Evolutionary conservation across 495 filamentous ascomycete species (phyloP).

Genomic region (Hypoxylon lenormandii): DNA sequence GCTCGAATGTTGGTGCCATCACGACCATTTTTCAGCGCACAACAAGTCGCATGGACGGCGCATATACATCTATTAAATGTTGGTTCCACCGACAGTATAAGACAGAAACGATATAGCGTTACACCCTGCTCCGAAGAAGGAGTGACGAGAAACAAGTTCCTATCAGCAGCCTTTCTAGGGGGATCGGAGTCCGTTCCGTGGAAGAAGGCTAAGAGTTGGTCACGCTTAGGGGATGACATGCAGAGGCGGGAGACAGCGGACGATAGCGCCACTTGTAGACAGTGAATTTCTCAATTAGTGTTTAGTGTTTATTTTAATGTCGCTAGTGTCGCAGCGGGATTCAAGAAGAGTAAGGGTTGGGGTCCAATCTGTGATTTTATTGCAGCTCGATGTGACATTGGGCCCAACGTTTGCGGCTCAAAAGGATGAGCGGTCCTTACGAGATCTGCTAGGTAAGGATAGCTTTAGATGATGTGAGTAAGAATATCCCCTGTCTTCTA

Average conservation of each 20-base stretch:
- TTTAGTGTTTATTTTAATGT: conserved; percentile 7
- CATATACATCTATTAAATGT: neutral
- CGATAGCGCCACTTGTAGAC: neutral
- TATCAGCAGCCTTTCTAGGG: conserved; percentile 8
- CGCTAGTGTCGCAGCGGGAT: conserved; percentile 7
- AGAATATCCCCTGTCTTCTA: neutral
- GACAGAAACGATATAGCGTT: conserved; percentile 1
- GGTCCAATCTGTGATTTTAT: conserved; percentile 10
- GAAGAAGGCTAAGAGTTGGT: conserved; percentile 5
- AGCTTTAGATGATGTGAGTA: neutral
- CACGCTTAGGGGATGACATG: neutral
- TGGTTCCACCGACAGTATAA: neutral
- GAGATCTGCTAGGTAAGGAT: neutral
- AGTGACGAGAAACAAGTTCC: neutral
- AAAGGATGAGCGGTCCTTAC: conserved; percentile 10
- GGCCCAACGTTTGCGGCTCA: conserved; percentile 29
- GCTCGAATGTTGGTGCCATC: neutral
- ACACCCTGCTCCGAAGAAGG: neutral
- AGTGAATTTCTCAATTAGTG: conserved; percentile 5
- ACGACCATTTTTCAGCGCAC: neutral
- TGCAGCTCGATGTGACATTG: conserved; percentile 30
- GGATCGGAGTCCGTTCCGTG: conserved; percentile 5
- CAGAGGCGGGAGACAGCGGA: neutral
- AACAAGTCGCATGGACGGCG: neutral
- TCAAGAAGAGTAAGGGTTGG: conserved; percentile 13